Base-by-base conservation (phyloP, 495 filamentous ascomycete species). In the Cercophora sp. region DNA sequence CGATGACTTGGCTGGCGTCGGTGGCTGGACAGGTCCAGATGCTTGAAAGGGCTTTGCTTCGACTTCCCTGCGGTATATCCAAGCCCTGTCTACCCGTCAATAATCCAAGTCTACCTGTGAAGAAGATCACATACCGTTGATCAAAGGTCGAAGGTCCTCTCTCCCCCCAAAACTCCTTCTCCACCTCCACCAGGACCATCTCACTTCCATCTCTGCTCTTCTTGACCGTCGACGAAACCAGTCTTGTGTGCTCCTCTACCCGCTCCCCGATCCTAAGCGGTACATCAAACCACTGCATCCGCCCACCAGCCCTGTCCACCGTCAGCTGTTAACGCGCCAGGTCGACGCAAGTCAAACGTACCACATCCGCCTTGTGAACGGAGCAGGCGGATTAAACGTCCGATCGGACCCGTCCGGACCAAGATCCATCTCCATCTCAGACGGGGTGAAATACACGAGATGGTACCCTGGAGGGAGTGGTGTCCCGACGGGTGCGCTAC, bases 111-210 rank as follows among this genome's bases (percentile, higher is more conserved):
- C n/a, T n/a, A n/a, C 46, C 81, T 81, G 22, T 9, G 29, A 11
- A 19, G 18, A 24, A 20, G 13, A 54, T 5, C 8, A 51, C 65
- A 23, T 42, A 80, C 79, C 79, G 64, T 36, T 70, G 66, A 64
- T 87, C 84, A 23, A 78, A 56, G 37, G 85, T 49, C 2, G 73
- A 76, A 19, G 79, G 53, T 0, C 79, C 81, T 22, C 67, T 54
- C 52, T 72, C 72, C 53, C 77, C 80, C 22, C 69, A 61, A 55
- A 80, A 82, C 39, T 68, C 70, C 68, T 85, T 85, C 63, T 83
- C 76, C 11, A 87, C 79, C 1, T 81, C 75, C 1, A 85, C 82
- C 10, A 85, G 75, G n/a, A 85, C 69, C 81, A 85, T 84, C 54
- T 81, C 77, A 55, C 77, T 76, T 0, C 82, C 83, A 20, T 57